A percentile compares a stretch with the other conserved stretches of the same genome.
These are phyloP conservation scores for Coemansia sp. DNA, from an alignment of 192 early-diverging fungal genomes.

Conservation along the genomic window DNA sequence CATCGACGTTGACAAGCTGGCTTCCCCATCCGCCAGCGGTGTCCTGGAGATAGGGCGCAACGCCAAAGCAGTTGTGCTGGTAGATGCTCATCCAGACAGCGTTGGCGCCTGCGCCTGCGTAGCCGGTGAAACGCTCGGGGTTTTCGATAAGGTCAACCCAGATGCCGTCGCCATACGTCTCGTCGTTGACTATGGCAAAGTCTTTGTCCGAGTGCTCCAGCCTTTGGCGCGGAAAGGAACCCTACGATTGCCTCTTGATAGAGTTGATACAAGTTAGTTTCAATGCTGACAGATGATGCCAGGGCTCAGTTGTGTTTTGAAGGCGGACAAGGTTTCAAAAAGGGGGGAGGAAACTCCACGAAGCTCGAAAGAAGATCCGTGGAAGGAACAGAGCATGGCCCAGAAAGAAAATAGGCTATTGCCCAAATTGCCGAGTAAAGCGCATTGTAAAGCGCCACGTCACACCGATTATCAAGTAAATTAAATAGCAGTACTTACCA, in stretches of 20 bases:
- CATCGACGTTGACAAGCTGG: slow-evolving; percentile 46
- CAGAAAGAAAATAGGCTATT: neutral
- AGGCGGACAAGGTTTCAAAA: neutral
- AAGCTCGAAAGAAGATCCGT: neutral
- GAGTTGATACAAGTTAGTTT: slow-evolving; percentile 8
- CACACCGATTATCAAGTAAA: slow-evolving; percentile 13
- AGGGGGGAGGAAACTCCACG: no score
- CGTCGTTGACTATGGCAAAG: slow-evolving; percentile 88
- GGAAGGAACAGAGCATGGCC: slow-evolving; percentile 2
- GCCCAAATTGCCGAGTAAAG: neutral
- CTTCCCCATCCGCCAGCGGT: slow-evolving; percentile 57
- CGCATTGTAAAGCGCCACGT: slow-evolving; percentile 27
- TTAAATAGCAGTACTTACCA: slow-evolving; percentile 31
- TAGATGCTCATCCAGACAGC: slow-evolving; percentile 97
- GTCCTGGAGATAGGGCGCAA: slow-evolving; percentile 59
- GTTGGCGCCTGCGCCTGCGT: slow-evolving; percentile 81
- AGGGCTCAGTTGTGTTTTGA: neutral
- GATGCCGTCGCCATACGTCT: slow-evolving; percentile 65
- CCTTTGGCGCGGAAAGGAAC: slow-evolving; percentile 41
- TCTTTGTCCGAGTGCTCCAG: slow-evolving; percentile 71
- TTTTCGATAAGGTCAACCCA: slow-evolving; percentile 91
- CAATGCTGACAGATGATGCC: neutral
- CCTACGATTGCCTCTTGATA: slow-evolving; percentile 8
- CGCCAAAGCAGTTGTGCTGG: slow-evolving; percentile 94
- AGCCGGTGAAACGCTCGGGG: slow-evolving; percentile 97